These are phyloP conservation scores for Vachellia pachyceras DNA, from an alignment of 306 rosid genomes.

Conservation along the genomic window DNA sequence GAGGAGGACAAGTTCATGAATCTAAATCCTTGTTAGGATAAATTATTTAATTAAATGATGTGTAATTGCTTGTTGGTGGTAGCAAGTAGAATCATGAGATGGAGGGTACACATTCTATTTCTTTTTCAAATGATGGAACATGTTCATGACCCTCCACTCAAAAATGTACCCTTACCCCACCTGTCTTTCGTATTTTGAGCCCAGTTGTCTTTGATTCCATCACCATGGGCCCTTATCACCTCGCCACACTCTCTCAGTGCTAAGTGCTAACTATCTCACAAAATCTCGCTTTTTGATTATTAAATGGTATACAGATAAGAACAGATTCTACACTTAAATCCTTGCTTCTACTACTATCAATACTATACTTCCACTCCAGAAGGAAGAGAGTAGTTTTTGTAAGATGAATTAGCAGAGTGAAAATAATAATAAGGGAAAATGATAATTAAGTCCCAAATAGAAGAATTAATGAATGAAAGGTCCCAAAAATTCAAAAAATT, in stretches of 20 bases:
- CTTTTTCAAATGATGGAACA: slow-evolving; percentile 50
- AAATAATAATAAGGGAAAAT: too few species aligned
- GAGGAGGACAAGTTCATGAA: neutral
- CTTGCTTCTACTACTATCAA: too few species aligned
- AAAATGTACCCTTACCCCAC: slow-evolving; percentile 37
- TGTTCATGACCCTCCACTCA: slow-evolving; percentile 54
- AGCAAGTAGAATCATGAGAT: neutral
- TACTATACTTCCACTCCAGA: neutral
- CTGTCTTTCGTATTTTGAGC: neutral
- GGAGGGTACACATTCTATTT: slow-evolving; percentile 15
- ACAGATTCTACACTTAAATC: neutral
- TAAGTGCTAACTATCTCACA: neutral
- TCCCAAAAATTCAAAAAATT: too few species aligned
- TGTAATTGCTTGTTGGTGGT: neutral
- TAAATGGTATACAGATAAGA: neutral
- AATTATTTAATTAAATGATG: neutral
- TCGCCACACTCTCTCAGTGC: neutral
- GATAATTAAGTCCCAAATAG: too few species aligned
- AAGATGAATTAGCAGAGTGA: neutral
- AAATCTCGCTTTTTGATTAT: neutral
- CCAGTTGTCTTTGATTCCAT: slow-evolving; percentile 1
- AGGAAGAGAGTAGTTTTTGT: neutral
- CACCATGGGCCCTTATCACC: neutral
- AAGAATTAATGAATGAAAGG: too few species aligned
- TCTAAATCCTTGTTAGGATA: neutral